phyloP scores from a whole-genome alignment of 208 protist genomes.

The Trypanosoma theileri region DNA sequence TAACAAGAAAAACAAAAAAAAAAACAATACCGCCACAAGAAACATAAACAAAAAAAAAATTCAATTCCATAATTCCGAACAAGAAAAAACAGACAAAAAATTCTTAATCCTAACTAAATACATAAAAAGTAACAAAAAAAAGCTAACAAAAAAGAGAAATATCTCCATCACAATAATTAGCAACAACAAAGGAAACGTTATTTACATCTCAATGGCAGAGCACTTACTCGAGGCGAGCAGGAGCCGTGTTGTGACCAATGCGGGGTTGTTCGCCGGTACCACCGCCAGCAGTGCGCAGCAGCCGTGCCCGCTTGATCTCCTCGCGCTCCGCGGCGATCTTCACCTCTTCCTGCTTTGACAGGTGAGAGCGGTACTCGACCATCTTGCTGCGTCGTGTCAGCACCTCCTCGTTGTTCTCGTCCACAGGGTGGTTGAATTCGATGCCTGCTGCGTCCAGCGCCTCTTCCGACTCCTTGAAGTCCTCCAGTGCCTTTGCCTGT shows the following conservation, averaged over 20 bases:
- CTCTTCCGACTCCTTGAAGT: slow-evolving; percentile 78
- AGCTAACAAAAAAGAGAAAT: slow-evolving; percentile 21
- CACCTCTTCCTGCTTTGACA: slow-evolving; percentile 80
- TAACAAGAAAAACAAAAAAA: not conserved
- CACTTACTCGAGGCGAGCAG: slow-evolving; percentile 11
- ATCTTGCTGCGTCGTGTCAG: slow-evolving; percentile 82
- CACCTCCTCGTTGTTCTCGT: slow-evolving; percentile 65
- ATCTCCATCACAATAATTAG: slow-evolving; percentile 12
- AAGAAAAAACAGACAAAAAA: slow-evolving; percentile 16
- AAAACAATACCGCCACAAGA: slow-evolving; percentile 13
- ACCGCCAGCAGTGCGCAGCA: slow-evolving; percentile 37
- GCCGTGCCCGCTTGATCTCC: slow-evolving; percentile 67
- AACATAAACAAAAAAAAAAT: not conserved
- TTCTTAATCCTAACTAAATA: slow-evolving; percentile 9
- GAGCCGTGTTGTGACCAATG: slow-evolving; percentile 24
- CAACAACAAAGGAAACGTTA: slow-evolving; percentile 15
- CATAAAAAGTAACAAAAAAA: slow-evolving; percentile 10
- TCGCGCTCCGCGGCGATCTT: slow-evolving; percentile 77
- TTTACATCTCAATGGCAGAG: slow-evolving; percentile 7
- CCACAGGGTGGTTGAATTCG: slow-evolving; percentile 69
- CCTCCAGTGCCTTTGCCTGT: slow-evolving; percentile 64
- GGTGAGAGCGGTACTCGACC: slow-evolving; percentile 77
- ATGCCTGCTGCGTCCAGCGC: slow-evolving; percentile 65
- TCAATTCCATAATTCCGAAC: not conserved
- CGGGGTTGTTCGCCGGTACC: slow-evolving; percentile 19